phyloP scores from a whole-genome alignment of 139 green algal species.

The Chloropicon primus region DNA sequence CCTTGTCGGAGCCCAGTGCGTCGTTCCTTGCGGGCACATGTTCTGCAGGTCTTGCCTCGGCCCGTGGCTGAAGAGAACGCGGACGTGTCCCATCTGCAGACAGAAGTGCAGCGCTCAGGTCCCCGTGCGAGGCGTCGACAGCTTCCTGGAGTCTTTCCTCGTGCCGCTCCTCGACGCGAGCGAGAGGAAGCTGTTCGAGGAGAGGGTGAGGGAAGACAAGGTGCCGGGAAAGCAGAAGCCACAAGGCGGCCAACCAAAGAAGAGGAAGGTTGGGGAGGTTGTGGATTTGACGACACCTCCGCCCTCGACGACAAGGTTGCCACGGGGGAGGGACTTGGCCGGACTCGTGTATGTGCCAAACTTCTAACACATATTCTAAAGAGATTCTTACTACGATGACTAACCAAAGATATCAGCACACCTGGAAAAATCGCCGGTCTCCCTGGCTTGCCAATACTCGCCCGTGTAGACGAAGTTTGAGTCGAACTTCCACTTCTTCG shows the following conservation, averaged over 20 bases:
- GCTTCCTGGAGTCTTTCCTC: background rate
- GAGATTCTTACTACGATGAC: background rate
- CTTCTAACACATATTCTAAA: no score
- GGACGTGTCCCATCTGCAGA: background rate
- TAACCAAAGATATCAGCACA: constrained; percentile 57
- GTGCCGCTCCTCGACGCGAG: background rate
- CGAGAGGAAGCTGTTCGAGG: background rate
- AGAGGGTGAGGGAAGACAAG: background rate
- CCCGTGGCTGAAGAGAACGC: background rate
- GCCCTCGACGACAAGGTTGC: no score
- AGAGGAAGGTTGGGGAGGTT: no score
- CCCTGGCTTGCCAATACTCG: constrained; percentile 49
- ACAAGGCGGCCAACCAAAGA: no score
- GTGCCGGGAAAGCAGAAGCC: background rate
- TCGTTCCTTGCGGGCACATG: background rate
- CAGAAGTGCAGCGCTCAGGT: background rate
- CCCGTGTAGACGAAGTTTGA: constrained; percentile 32
- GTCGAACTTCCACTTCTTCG: constrained; percentile 14
- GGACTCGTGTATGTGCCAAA: no score
- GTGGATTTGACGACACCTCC: background rate
- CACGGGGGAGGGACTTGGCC: no score
- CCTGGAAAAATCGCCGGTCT: constrained; percentile 25
- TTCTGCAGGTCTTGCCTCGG: background rate
- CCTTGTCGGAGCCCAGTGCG: background rate
- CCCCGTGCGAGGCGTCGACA: background rate